Conservation (phyloP, 352 stramenopile species). For the Chrysophaeum taylorii region DNA sequence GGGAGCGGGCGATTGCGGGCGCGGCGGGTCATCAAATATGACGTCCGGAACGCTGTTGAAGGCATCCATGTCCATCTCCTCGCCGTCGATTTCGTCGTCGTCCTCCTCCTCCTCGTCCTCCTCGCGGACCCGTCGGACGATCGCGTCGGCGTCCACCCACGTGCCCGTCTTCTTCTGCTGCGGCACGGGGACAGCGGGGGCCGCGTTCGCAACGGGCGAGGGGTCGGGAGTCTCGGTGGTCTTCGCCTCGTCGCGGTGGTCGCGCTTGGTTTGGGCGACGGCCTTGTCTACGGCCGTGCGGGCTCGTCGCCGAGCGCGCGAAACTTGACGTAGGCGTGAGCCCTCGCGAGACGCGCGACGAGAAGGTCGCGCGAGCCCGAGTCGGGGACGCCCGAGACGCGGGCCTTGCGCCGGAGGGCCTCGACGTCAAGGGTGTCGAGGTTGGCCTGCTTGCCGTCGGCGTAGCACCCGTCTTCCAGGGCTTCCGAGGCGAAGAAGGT, state of each 20-base stretch:
- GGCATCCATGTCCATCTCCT: constrained; percentile 25
- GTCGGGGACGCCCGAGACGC: neutral
- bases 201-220: neutral
- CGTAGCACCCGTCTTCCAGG: neutral
- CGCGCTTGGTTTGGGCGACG: neutral
- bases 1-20: too few species aligned
- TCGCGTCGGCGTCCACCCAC: neutral
- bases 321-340: neutral
- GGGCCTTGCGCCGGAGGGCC: neutral
- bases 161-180: neutral
- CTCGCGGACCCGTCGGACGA: neutral
- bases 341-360: neutral
- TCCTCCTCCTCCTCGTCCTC: constrained; percentile 2
- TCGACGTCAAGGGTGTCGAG: constrained; percentile 15
- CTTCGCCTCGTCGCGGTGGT: neutral
- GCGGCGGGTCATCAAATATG: too few species aligned
- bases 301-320: neutral
- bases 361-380: neutral
- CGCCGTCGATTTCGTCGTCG: constrained; percentile 25
- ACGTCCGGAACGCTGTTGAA: too few species aligned
- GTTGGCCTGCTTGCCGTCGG: constrained; percentile 15
- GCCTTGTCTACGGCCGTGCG: neutral
- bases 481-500: constrained; percentile 15
- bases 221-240: too few species aligned
- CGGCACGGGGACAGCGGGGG: neutral